Evolutionary conservation across 148 eudicot species (phyloP).

Genomic region (Amaranthus cruentus): DNA sequence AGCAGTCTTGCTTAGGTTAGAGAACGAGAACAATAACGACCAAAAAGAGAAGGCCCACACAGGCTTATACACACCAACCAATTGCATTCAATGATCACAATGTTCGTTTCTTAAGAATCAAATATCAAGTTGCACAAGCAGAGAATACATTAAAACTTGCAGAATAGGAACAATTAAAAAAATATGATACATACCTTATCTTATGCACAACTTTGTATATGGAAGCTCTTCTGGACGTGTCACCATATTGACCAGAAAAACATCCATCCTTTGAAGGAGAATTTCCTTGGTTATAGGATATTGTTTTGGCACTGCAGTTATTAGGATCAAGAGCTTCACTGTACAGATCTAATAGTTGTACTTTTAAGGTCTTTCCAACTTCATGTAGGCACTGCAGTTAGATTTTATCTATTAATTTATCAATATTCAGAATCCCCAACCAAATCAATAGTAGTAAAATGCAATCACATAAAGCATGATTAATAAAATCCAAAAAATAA

Average conservation of each 20-base stretch:
- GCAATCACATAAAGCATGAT: neutral
- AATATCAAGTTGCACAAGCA: neutral
- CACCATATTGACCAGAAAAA: slow-evolving; percentile 19
- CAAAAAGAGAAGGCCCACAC: neutral
- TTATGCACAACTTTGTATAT: slow-evolving; percentile 42
- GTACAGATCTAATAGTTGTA: slow-evolving; percentile 62
- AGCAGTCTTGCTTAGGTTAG: neutral
- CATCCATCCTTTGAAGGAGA: slow-evolving; percentile 29
- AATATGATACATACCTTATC: slow-evolving; percentile 55
- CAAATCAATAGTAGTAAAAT: neutral
- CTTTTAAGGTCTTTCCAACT: slow-evolving; percentile 57
- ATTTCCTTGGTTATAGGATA: slow-evolving; percentile 18
- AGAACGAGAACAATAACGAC: neutral
- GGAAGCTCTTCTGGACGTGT: slow-evolving; percentile 30
- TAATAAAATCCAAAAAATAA: neutral
- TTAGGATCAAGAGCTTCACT: slow-evolving; percentile 75
- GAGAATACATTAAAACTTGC: neutral
- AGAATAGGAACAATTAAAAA: neutral
- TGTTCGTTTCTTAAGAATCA: neutral
- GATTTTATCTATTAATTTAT: slow-evolving; percentile 15
- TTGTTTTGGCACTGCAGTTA: slow-evolving; percentile 23
- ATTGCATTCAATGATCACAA: neutral
- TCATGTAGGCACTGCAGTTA: slow-evolving; percentile 74
- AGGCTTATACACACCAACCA: neutral
- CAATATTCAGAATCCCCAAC: neutral